Conservation (phyloP, 177 flowering plant genomes). For the Vitis hybrid region DNA sequence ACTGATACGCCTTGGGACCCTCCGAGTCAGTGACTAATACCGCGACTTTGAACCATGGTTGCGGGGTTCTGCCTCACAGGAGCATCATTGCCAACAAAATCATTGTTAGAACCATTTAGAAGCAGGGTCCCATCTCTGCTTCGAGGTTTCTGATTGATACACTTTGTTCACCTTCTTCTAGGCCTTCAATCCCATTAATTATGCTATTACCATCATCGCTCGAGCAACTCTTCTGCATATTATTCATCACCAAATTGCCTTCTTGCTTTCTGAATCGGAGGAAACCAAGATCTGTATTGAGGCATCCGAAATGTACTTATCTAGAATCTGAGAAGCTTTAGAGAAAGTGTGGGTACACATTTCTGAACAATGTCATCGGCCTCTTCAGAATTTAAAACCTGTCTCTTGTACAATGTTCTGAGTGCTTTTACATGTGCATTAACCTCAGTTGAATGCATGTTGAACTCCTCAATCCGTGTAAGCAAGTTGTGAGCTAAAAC, state of each 20-base stretch:
- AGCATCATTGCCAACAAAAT: slow-evolving; percentile 28
- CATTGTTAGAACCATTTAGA: slow-evolving; percentile 24
- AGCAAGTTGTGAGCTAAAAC: slow-evolving; percentile 83
- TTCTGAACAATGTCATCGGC: slow-evolving; percentile 64
- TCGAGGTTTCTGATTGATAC: slow-evolving; percentile 13
- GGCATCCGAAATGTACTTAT: slow-evolving; percentile 45
- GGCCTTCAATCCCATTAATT: slow-evolving; percentile 5
- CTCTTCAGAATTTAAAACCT: slow-evolving; percentile 58
- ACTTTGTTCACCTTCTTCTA: slow-evolving; percentile 14
- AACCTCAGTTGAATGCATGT: slow-evolving; percentile 95
- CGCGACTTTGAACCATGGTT: neutral
- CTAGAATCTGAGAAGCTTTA: slow-evolving; percentile 58
- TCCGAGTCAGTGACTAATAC: no score
- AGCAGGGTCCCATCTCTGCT: slow-evolving; percentile 33
- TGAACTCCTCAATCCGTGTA: slow-evolving; percentile 68
- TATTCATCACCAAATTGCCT: neutral
- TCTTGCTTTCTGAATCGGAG: slow-evolving; percentile 7
- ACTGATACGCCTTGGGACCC: no score
- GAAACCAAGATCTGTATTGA: slow-evolving; percentile 13
- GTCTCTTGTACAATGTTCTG: slow-evolving; percentile 74
- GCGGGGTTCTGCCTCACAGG: slow-evolving; percentile 28
- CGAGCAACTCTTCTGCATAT: neutral
- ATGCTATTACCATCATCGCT: slow-evolving; percentile 7
- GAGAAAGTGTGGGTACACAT: slow-evolving; percentile 68
- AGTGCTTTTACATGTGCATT: slow-evolving; percentile 94